These are phyloP conservation scores for Coniella vitis DNA, from an alignment of 2,329 filamentous ascomycete genomes.

Conservation along the genomic window DNA sequence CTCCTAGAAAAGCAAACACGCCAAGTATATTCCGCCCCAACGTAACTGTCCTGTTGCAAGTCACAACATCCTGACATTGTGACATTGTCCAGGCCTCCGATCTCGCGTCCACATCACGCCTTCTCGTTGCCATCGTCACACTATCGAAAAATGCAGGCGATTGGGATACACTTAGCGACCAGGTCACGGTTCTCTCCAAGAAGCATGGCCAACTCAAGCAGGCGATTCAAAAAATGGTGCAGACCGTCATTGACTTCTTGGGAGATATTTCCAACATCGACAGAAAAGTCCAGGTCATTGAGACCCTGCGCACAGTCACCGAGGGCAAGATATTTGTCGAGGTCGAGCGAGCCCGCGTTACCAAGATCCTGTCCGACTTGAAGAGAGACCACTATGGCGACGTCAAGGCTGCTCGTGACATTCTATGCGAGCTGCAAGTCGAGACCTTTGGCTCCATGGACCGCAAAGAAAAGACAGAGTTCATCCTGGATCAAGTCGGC, in stretches of 20 bases:
- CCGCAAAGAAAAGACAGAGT: slow-evolving; percentile 94
- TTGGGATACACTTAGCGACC: slow-evolving; percentile 93
- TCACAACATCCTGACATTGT: background rate
- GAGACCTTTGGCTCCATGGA: slow-evolving; percentile 99
- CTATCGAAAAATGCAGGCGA: slow-evolving; percentile 89
- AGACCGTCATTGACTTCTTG: slow-evolving; percentile 88
- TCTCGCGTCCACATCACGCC: slow-evolving; percentile 85
- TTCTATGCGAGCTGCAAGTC: slow-evolving; percentile 93
- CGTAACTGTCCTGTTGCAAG: background rate
- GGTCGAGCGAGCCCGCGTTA: slow-evolving; percentile 92
- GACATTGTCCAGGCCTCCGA: slow-evolving; percentile 68
- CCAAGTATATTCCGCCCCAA: slow-evolving; percentile 55
- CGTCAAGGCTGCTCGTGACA: slow-evolving; percentile 81
- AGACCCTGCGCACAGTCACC: slow-evolving; percentile 90
- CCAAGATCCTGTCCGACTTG: slow-evolving; percentile 91
- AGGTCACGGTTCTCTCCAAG: slow-evolving; percentile 92
- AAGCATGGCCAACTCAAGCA: slow-evolving; percentile 99
- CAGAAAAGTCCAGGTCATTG: slow-evolving; percentile 87
- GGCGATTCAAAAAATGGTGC: slow-evolving; percentile 98
- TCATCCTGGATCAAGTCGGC: slow-evolving; percentile 90
- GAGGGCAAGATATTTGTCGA: slow-evolving; percentile 99
- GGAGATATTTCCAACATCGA: slow-evolving; percentile 79
- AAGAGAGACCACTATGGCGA: slow-evolving; percentile 88
- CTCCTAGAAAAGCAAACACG: slow-evolving; percentile 92
- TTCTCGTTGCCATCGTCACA: slow-evolving; percentile 82